Evolutionary conservation across 441 rosid species (phyloP).

Genomic region (Sinapis alba): DNA sequence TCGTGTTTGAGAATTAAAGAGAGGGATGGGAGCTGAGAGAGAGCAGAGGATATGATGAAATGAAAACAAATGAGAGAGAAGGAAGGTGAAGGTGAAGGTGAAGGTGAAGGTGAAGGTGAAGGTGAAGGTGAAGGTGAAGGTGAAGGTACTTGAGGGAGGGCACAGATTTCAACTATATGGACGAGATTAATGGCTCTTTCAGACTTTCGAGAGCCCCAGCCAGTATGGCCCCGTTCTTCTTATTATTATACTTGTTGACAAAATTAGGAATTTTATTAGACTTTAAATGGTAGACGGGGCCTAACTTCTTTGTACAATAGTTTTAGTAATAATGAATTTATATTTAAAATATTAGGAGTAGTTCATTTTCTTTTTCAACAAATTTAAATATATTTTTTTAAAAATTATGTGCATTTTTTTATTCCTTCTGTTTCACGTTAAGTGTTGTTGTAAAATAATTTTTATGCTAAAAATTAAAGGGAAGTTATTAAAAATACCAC

Average conservation of each 20-base stretch:
- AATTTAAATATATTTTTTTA: too few relatives aligned
- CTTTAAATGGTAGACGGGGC: too few relatives aligned
- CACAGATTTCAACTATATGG: constrained; percentile 25
- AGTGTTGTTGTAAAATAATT: too few relatives aligned
- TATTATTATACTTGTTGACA: background rate
- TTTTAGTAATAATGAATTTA: too few relatives aligned
- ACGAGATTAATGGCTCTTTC: constrained; percentile 27
- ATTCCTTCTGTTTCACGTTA: too few relatives aligned
- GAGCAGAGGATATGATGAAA: background rate
- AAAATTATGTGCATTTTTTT: too few relatives aligned
- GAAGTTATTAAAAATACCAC: too few relatives aligned
- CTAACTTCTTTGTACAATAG: too few relatives aligned
- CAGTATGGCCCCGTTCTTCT: constrained; percentile 1
- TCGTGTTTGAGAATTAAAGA: constrained; percentile 14
- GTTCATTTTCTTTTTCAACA: too few relatives aligned
- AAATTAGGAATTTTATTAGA: too few relatives aligned
- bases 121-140: background rate
- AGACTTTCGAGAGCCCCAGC: constrained; percentile 17
- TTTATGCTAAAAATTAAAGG: too few relatives aligned
- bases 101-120: background rate
- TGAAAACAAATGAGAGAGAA: background rate
- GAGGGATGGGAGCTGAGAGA: background rate
- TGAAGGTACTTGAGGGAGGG: background rate
- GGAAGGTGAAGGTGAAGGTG: background rate
- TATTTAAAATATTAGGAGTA: too few relatives aligned